phyloP scores from a whole-genome alignment of 2,329 filamentous ascomycete species.

The Onygenales sp. region DNA sequence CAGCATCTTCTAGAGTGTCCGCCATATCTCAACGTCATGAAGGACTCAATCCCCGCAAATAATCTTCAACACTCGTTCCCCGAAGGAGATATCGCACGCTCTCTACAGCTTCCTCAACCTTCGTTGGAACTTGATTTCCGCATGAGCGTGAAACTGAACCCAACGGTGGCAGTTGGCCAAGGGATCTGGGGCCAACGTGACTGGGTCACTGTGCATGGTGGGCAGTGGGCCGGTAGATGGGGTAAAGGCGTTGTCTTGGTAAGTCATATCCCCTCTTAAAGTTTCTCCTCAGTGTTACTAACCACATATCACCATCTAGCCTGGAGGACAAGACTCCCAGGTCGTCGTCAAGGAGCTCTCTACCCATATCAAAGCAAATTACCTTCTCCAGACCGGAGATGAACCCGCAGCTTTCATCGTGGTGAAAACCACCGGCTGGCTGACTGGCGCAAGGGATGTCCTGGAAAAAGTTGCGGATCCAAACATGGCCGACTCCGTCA shows the following conservation, averaged over 20 bases:
- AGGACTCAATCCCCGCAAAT: conserved; percentile 43
- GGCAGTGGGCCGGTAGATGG: conserved; percentile 44
- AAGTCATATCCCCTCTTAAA: conserved; percentile 15
- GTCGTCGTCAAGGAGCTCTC: conserved; percentile 39
- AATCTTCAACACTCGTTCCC: conserved; percentile 43
- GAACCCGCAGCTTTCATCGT: conserved; percentile 41
- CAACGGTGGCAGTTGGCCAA: conserved; percentile 37
- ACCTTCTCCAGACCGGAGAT: conserved; percentile 41
- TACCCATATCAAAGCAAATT: conserved; percentile 36
- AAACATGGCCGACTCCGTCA: conserved; percentile 34
- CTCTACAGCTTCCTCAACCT: conserved; percentile 38
- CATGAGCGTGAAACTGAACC: conserved; percentile 44
- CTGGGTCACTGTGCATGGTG: conserved; percentile 43
- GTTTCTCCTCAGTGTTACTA: conserved; percentile 1
- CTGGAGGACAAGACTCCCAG: conserved; percentile 42
- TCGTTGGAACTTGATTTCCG: conserved; percentile 43
- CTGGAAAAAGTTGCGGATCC: conserved; percentile 40
- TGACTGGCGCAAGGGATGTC: conserved; percentile 40
- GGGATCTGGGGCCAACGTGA: conserved; percentile 41
- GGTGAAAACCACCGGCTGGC: conserved; percentile 39
- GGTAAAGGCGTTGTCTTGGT: conserved; percentile 43
- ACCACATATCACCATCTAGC: conserved; percentile 20
- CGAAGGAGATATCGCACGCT: conserved; percentile 39
- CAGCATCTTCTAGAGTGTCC: conserved; percentile 41
- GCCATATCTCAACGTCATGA: conserved; percentile 43